These are phyloP conservation scores for Chiua virens DNA, from an alignment of 768 basidiomycete genomes.

Conservation along the genomic window DNA sequence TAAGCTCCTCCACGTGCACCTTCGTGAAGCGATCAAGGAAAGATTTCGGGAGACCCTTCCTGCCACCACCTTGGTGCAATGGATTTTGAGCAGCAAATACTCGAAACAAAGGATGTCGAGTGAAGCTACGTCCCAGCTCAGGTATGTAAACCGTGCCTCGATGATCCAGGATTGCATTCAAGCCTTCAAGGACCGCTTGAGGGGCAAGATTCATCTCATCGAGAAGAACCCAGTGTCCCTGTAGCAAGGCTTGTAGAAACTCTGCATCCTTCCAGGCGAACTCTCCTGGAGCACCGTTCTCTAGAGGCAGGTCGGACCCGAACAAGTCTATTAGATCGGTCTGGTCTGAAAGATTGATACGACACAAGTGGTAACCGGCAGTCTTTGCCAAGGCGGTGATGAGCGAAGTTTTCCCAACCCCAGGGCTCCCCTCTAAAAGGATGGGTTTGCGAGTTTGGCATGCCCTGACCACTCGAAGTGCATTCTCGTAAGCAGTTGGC, in stretches of 20 bases:
- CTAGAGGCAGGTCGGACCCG: constrained; percentile 93
- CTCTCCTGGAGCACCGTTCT: constrained; percentile 86
- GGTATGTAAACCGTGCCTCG: constrained; percentile 94
- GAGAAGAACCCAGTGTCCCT: constrained; percentile 96
- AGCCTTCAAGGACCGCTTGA: constrained; percentile 93
- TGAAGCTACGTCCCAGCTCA: constrained; percentile 87
- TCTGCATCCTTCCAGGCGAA: constrained; percentile 98
- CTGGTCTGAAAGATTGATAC: constrained; percentile 98
- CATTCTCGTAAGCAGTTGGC: constrained; percentile 86
- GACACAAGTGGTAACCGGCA: constrained; percentile 74
- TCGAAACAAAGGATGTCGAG: constrained; percentile 88
- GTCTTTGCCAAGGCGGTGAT: constrained; percentile 82
- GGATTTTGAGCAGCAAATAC: constrained; percentile 99
- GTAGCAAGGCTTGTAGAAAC: constrained; percentile 88
- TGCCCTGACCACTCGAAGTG: constrained; percentile 84
- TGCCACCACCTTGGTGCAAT: constrained; percentile 90
- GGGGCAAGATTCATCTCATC: constrained; percentile 99
- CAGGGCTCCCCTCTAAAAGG: constrained; percentile 94
- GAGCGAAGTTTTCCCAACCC: constrained; percentile 96
- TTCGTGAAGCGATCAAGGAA: constrained; percentile 99
- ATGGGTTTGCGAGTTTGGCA: constrained; percentile 91
- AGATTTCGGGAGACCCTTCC: constrained; percentile 96
- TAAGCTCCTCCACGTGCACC: constrained; percentile 88
- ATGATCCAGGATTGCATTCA: constrained; percentile 95
- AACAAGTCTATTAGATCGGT: constrained; percentile 96